A percentile compares a stretch with the other conserved stretches of the same genome.
These are phyloP conservation scores for Elsinoe necatrix DNA, from an alignment of 2,329 filamentous ascomycete species.

Conservation along the genomic window DNA sequence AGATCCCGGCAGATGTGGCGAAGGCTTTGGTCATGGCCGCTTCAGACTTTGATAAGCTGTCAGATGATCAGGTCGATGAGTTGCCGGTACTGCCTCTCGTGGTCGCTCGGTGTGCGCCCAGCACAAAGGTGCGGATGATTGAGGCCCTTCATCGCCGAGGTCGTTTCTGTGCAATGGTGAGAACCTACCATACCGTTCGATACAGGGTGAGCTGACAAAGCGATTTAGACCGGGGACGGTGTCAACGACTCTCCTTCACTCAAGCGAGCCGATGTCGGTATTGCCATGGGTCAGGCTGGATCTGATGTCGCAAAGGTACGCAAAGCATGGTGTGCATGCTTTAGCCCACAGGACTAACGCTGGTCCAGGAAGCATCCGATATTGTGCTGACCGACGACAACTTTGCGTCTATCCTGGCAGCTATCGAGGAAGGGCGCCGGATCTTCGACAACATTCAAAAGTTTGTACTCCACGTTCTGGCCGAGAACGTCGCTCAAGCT, in stretches of 20 bases:
- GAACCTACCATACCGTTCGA: background rate
- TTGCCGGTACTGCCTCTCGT: conserved; percentile 72
- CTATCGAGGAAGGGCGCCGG: conserved; percentile 69
- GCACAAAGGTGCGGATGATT: conserved; percentile 87
- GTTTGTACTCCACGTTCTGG: conserved; percentile 70
- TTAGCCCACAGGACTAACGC: background rate
- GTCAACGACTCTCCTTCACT: conserved; percentile 81
- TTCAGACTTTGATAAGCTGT: conserved; percentile 50
- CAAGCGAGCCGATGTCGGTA: conserved; percentile 73
- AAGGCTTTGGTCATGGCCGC: conserved; percentile 65
- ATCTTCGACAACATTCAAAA: conserved; percentile 87
- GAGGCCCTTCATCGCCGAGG: conserved; percentile 71
- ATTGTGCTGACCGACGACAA: conserved; percentile 86
- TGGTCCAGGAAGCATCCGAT: conserved; percentile 53
- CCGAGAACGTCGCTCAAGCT: conserved; percentile 76
- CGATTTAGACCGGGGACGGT: conserved; percentile 85
- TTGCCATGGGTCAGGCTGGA: conserved; percentile 78
- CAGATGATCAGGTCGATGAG: conserved; percentile 64
- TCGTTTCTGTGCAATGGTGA: conserved; percentile 43
- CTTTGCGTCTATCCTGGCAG: conserved; percentile 75
- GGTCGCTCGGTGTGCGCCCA: conserved; percentile 73
- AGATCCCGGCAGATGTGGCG: conserved; percentile 53
- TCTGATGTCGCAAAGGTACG: conserved; percentile 67
- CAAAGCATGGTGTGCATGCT: no score
- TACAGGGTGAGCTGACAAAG: conserved; percentile 25